Evolutionary conservation across 1,139 yeast genomes (phyloP), one percentile per base, ranked within the genome.

Genomic region (Nakaseomyces delphensis): DNA sequence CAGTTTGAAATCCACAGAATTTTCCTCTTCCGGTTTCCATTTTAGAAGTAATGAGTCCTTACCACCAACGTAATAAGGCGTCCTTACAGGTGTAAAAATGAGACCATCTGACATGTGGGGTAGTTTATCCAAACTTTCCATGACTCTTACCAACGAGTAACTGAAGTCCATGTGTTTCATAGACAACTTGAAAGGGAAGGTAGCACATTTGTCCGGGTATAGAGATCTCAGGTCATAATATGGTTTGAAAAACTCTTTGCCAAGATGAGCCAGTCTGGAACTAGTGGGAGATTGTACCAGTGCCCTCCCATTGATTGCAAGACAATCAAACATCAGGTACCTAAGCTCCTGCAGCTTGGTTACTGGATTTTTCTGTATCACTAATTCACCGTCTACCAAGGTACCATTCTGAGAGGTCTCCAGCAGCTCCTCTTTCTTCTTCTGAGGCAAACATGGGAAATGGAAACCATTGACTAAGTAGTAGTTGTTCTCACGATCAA

Each of bases 1-100:
- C 47, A 93, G 62, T 57, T 81, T 80, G 63, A 85, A 91, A 63
- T 93, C 99, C 28, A 93, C 74, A 0, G 96, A 81, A 56, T 93
- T 93, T 62, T 91, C 98, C 47, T 85, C 84, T 8, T 95, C 87
- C 0, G 98, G 97, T 56, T 93, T 93, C 99, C 99, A 93, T 63
- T 93, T 93, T 44, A 93, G 66, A 39, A 83, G 61, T 2, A 82
- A 76, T 3, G 76, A 74, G 60, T 91, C 97, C 0, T 97, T 89
- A 11, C 60, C 57, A 10, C 97, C 97, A 51, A 80, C 77, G 3
- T 77, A 73, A 63, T 93, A 93, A 0, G 95, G 94, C 0, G 93
- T 76, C 46, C 79, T 86, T 28, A 93, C 84, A 53, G 95, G 85
- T 1, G 99, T 93, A 61, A 86, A 85, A 47, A 93, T 86, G 31